These are phyloP conservation scores for Esteya vermicola DNA, from an alignment of 2,329 filamentous ascomycete species.

Conservation along the genomic window DNA sequence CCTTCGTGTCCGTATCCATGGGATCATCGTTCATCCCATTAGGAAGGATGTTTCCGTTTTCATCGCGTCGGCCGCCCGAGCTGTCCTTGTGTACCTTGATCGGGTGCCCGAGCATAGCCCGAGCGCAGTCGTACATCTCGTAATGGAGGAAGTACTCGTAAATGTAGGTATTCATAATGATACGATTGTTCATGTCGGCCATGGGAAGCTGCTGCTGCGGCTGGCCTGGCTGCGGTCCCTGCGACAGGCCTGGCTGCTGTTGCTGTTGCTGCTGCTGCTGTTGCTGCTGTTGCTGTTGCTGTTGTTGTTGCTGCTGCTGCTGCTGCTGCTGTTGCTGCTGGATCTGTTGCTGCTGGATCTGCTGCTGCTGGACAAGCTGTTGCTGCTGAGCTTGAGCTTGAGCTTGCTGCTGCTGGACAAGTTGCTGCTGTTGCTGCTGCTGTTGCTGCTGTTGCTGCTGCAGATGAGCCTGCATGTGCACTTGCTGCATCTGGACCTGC, in stretches of 20 bases:
- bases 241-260: too few species aligned
- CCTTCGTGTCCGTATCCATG: slow-evolving; percentile 75
- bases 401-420: slow-evolving; percentile 2
- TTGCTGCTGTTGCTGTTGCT: slow-evolving; percentile 19
- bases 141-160: slow-evolving; percentile 86
- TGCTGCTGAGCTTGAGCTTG: slow-evolving; percentile 6
- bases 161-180: slow-evolving; percentile 69
- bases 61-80: slow-evolving; percentile 51
- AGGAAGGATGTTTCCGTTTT: slow-evolving; percentile 49
- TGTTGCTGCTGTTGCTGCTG: slow-evolving; percentile 11
- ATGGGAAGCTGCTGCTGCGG: slow-evolving; percentile 22
- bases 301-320: slow-evolving; percentile 2
- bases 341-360: slow-evolving; percentile 6
- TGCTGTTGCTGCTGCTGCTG: slow-evolving; percentile 6
- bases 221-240: slow-evolving; percentile 4
- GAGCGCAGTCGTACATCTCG: slow-evolving; percentile 71
- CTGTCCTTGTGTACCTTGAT: slow-evolving; percentile 56
- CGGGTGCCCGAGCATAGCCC: slow-evolving; percentile 55
- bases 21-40: slow-evolving; percentile 60
- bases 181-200: slow-evolving; percentile 30
- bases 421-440: slow-evolving; percentile 4
- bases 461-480: slow-evolving; percentile 16
- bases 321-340: slow-evolving; percentile 6
- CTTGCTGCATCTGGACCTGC: slow-evolving; percentile 2
- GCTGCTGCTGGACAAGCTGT: not conserved